phyloP scores from a whole-genome alignment of 495 filamentous ascomycete species.

The Talaromyces trachyspermus region DNA sequence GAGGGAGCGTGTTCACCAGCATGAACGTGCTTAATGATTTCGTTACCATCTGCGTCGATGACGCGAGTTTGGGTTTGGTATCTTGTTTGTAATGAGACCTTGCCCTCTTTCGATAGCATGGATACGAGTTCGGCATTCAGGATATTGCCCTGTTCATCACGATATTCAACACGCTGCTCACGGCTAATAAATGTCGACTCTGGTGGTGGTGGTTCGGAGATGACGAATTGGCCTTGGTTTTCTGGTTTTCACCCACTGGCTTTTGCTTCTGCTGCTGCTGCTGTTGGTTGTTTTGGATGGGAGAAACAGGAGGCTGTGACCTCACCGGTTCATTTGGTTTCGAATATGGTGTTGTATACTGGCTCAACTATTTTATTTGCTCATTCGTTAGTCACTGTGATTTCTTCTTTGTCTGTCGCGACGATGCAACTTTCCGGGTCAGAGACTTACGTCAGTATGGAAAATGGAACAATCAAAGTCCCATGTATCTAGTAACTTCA shows the following conservation, averaged over 20 bases:
- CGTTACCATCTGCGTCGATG: constrained; percentile 69
- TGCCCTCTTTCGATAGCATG: constrained; percentile 65
- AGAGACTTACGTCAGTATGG: constrained; percentile 69
- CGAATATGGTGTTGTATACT: constrained; percentile 33
- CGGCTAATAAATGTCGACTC: constrained; percentile 52
- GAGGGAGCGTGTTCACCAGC: constrained; percentile 65
- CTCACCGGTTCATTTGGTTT: constrained; percentile 15
- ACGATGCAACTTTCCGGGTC: constrained; percentile 26
- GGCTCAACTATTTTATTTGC: constrained; percentile 24
- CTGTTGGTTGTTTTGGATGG: constrained; percentile 1
- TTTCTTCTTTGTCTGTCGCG: constrained; percentile 22
- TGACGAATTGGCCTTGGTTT: constrained; percentile 32
- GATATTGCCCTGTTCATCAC: constrained; percentile 88
- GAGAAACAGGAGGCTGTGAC: constrained; percentile 15
- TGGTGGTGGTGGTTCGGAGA: constrained; percentile 28
- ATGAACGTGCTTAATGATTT: constrained; percentile 48
- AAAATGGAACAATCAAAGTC: constrained; percentile 98
- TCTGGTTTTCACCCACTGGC: constrained; percentile 13
- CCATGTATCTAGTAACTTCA: constrained; percentile 85
- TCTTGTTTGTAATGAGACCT: constrained; percentile 87
- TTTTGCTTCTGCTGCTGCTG: constrained; percentile 14
- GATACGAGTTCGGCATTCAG: constrained; percentile 77
- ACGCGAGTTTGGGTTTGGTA: constrained; percentile 87
- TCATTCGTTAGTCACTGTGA: constrained; percentile 13
- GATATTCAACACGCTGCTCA: constrained; percentile 87